Conservation (phyloP, 257 asterid species). For the Datura wrightii region DNA sequence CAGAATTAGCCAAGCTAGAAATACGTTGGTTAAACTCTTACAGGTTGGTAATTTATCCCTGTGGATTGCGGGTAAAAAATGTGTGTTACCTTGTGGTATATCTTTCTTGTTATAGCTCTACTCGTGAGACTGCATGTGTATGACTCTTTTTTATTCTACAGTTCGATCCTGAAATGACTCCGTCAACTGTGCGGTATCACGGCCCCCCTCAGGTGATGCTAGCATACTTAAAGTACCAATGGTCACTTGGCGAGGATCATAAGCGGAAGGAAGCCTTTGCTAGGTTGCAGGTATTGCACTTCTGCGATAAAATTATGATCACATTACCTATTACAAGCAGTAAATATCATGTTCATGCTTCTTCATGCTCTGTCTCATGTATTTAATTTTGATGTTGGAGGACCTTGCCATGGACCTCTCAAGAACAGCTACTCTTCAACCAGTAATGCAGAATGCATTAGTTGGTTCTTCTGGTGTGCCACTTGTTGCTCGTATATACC, state of each 20-base stretch:
- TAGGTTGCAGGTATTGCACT: slow-evolving; percentile 76
- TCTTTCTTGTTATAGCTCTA: background rate
- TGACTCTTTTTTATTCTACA: slow-evolving; percentile 41
- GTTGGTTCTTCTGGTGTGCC: slow-evolving; percentile 69
- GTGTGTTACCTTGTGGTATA: background rate
- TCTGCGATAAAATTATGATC: slow-evolving; percentile 24
- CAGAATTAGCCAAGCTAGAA: slow-evolving; percentile 95
- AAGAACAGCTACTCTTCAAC: slow-evolving; percentile 64
- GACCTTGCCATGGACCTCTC: slow-evolving; percentile 90
- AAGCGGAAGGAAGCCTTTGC: slow-evolving; percentile 87
- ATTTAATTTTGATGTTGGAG: slow-evolving; percentile 49
- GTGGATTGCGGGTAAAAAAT: slow-evolving; percentile 14
- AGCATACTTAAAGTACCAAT: slow-evolving; percentile 92
- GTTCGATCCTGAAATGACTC: slow-evolving; percentile 95
- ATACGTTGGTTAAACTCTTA: slow-evolving; percentile 85
- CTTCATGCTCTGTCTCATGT: slow-evolving; percentile 27
- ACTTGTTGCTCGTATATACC: slow-evolving; percentile 87
- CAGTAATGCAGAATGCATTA: slow-evolving; percentile 62
- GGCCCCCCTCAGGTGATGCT: slow-evolving; percentile 98
- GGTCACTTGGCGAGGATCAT: slow-evolving; percentile 98
- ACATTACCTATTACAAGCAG: background rate
- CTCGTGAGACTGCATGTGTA: slow-evolving; percentile 5
- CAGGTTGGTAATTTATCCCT: slow-evolving; percentile 61
- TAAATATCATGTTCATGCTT: slow-evolving; percentile 22
- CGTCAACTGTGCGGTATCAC: slow-evolving; percentile 77